Evolutionary conservation across 2,329 filamentous ascomycete species (phyloP), one percentile per base, ranked within the genome.

Genomic region (Colletotrichum australisinense): DNA sequence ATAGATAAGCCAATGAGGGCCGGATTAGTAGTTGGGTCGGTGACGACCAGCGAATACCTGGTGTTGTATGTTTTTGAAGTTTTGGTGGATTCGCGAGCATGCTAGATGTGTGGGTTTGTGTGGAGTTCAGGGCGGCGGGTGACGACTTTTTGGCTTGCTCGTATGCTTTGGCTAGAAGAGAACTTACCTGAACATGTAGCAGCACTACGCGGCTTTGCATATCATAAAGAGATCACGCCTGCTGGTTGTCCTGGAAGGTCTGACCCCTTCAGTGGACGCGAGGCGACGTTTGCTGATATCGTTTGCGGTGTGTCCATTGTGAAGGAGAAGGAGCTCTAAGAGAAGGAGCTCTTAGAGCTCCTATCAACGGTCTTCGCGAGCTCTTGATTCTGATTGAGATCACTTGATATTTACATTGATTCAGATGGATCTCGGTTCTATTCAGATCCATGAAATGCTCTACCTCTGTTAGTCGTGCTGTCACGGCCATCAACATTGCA

Each of bases 321-420:
- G 0, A 4, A n/a, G 42, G 5, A 1, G 6, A 1, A 49, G 19
- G 1, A 49, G 4, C 19, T 49, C 19, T 19, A 0, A 6, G 19
- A n/a, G 19, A 1, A 49, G 19, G 1, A 49, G 4, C 19, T 49
- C 19, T 19, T 1, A 6, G 19, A n/a, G 19, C 19, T 49, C 6
- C 42, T 19, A 19, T n/a, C 16, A n/a, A 4, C 19, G 3, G 19
- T n/a, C 14, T n/a, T 7, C 2, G 16, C 19, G 8, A 3, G 42
- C 42, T 19, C n/a, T 3, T n/a, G 42, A 9, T n/a, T n/a, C 4
- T 4, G 42, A 9, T n/a, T n/a, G 38, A n/a, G 8, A 6, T 49
- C 3, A 49, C 4, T n/a, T 4, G 2, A 7, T 5, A 4, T 49
- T 19, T n/a, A 8, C 16, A 4, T 49, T 5, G 2, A 7, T 4